Conservation (phyloP, 176 grass and related monocot genomes). For the Phyllostachys edulis region DNA sequence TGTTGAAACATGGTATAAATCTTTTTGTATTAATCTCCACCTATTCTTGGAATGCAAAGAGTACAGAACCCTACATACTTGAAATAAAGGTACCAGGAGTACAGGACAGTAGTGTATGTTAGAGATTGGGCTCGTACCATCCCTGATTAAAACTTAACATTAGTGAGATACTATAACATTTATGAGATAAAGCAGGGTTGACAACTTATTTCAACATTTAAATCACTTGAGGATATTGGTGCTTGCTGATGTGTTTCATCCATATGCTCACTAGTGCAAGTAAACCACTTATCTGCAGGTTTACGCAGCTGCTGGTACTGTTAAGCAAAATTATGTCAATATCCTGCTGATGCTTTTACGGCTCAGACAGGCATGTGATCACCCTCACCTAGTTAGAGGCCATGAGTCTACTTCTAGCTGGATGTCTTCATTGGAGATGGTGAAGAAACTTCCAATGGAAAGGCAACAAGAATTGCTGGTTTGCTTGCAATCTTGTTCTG, state of each 20-base stretch:
- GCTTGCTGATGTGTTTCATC: not conserved
- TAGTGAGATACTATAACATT: not conserved
- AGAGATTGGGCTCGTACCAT: not conserved
- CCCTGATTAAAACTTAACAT: not conserved
- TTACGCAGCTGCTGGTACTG: slow-evolving; percentile 93
- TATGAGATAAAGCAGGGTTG: not conserved
- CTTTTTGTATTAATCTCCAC: not conserved
- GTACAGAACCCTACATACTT: not conserved
- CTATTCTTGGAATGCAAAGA: slow-evolving; percentile 1
- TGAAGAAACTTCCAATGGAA: slow-evolving; percentile 68
- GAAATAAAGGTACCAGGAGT: not conserved
- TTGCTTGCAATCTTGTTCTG: slow-evolving; percentile 82
- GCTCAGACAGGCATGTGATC: slow-evolving; percentile 93
- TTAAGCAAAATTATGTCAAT: slow-evolving; percentile 99
- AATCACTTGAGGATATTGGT: not conserved
- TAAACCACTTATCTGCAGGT: slow-evolving; percentile 52
- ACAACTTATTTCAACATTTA: slow-evolving; percentile 10
- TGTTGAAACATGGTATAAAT: not conserved
- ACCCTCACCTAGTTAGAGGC: slow-evolving; percentile 83
- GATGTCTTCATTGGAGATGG: slow-evolving; percentile 76
- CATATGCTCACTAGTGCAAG: slow-evolving; percentile 17
- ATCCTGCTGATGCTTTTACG: slow-evolving; percentile 98
- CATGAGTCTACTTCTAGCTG: slow-evolving; percentile 57
- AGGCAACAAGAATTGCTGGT: slow-evolving; percentile 64
- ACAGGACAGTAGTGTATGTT: not conserved